Base-by-base conservation (phyloP, 768 basidiomycete genomes). In the Suillus brevipes region DNA sequence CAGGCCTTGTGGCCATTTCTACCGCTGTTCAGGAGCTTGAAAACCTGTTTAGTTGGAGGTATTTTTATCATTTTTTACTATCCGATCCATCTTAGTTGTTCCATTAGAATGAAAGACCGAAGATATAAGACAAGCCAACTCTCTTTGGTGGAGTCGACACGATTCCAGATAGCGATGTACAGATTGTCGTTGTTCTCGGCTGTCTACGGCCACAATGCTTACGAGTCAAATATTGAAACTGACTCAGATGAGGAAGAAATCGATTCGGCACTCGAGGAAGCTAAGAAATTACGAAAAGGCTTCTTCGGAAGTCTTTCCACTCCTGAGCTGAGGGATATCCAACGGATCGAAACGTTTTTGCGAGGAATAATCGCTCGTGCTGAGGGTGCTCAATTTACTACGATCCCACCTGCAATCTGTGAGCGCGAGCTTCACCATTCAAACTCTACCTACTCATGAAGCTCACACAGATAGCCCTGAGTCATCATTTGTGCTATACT, bases 31-130 rank as follows among this genome's bases (percentile, higher is more conserved):
- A 55, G 5, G 55, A 62, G 4, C 64, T 83, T 40, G 81, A 81
- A 69, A 75, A 76, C 53, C 65, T 81, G 1, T 83, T 78, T 66
- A 83, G 82, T 60, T 68, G 73, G 60, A 77, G 77, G 82, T 77
- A 70, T 52, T 74, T 25, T 57, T 4, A 28, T 20, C 5, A 3
- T 62, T 42, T 62, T 53, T 58, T 18, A 31, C 36, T 38, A 6
- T 38, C 40, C 10, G 4, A 8, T 61, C 53, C 20, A 7, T 59
- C 18, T 65, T 2, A 16, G 3, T 37, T 37, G 8, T 20, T 49
- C 36, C 38, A 37, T 37, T 62, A 81, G 81, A 50, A 66, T 78
- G 67, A 79, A 82, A 66, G 78, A 81, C 57, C 78, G 77, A 28
- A 70, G 70, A 7, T 78, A 71, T 23, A 60, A 50, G 9, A 70